Conservation (phyloP, 2,329 filamentous ascomycete genomes). For the Rhynchosporium agropyri region DNA sequence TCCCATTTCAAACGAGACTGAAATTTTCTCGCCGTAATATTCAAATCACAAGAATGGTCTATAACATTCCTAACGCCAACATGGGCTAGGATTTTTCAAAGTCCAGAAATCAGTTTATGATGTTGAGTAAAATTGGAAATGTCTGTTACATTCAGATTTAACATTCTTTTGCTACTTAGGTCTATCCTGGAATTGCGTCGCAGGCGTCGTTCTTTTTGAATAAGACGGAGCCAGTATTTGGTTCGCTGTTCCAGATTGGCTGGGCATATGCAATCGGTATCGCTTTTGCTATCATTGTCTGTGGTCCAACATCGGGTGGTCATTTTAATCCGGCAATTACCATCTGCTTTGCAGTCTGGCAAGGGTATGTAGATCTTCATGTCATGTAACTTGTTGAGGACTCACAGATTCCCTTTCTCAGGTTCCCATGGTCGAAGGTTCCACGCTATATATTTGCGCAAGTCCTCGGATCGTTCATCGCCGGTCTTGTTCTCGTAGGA, state of each 20-base stretch:
- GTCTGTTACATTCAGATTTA: background rate
- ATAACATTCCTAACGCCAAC: background rate
- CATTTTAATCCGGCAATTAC: conserved; percentile 59
- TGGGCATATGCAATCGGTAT: conserved; percentile 60
- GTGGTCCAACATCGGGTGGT: conserved; percentile 55
- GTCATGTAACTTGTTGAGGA: background rate
- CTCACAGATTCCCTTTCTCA: background rate
- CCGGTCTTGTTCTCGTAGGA: conserved; percentile 56
- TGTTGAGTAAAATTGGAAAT: no score
- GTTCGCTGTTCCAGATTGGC: conserved; percentile 58
- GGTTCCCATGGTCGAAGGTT: conserved; percentile 60
- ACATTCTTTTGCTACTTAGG: conserved; percentile 23
- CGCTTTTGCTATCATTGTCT: conserved; percentile 60
- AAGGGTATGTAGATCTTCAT: conserved; percentile 45
- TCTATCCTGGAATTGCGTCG: conserved; percentile 55
- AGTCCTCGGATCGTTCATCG: conserved; percentile 58
- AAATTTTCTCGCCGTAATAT: no score
- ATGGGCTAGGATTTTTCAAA: no score
- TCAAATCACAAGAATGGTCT: no score
- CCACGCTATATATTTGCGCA: conserved; percentile 60
- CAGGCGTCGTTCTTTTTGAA: conserved; percentile 54
- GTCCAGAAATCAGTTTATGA: no score
- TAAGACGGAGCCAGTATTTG: conserved; percentile 47
- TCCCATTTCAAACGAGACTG: no score
- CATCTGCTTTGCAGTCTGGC: conserved; percentile 52